phyloP scores from a whole-genome alignment of 345 rosid species.

The Firmiana major region DNA sequence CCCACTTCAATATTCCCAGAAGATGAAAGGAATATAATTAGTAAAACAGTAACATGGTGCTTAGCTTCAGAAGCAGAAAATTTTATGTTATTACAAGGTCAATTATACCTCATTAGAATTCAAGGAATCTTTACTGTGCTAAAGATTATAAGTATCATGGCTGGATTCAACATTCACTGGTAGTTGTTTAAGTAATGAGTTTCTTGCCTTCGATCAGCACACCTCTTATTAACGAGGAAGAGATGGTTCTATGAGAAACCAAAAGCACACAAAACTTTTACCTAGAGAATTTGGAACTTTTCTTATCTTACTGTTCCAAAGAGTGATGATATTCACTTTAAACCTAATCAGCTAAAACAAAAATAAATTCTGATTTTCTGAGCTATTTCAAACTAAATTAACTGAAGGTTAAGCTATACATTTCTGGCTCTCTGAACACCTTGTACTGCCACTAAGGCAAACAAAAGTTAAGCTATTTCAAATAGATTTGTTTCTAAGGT shows the following conservation, averaged over 20 bases:
- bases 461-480: neutral
- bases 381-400: neutral
- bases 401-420: neutral
- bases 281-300: neutral
- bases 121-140: constrained; percentile 25
- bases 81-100: constrained; percentile 4
- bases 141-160: constrained; percentile 18
- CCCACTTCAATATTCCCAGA: constrained; percentile 43
- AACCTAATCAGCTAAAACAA: constrained; percentile 1
- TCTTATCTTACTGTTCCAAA: neutral
- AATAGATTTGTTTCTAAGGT: neutral
- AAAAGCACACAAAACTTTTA: neutral
- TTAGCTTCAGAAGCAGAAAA: constrained; percentile 1
- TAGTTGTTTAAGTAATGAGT: constrained; percentile 37
- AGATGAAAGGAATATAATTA: constrained; percentile 8
- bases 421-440: neutral
- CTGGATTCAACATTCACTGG: constrained; percentile 26
- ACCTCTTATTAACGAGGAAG: constrained; percentile 15
- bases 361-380: neutral
- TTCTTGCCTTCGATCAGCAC: constrained; percentile 34
- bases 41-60: neutral
- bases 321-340: neutral
- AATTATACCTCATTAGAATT: constrained; percentile 34
- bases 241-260: neutral
- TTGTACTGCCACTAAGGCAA: neutral